A percentile compares a stretch with the other conserved stretches of the same genome.
Conservation (phyloP, 345 rosid genomes). For the Populus nigra region DNA sequence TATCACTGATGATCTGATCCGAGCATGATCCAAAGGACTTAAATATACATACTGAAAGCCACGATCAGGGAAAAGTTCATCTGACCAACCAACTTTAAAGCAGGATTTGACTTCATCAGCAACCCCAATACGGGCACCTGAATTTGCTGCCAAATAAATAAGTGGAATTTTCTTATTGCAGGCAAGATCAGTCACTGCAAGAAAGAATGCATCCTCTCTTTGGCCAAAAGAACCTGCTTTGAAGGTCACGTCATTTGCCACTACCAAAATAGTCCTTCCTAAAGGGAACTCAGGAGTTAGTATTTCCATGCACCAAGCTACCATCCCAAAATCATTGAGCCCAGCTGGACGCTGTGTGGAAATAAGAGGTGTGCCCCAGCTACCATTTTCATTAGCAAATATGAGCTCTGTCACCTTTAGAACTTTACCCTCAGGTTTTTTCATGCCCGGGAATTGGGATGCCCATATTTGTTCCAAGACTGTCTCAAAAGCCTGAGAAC, state of each 20-base stretch:
- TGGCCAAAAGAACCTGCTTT: constrained; percentile 99
- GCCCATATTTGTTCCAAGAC: constrained; percentile 79
- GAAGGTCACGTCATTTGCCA: constrained; percentile 93
- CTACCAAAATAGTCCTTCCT: constrained; percentile 78
- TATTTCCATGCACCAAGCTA: constrained; percentile 95
- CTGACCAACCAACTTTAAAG: constrained; percentile 94
- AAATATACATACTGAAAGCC: constrained; percentile 91
- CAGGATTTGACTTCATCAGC: constrained; percentile 93
- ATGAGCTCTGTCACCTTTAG: constrained; percentile 71
- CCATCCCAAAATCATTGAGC: constrained; percentile 92
- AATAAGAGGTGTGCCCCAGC: constrained; percentile 71
- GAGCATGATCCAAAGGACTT: constrained; percentile 68
- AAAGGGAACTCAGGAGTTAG: constrained; percentile 88
- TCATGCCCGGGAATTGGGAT: constrained; percentile 48
- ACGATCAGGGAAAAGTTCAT: constrained; percentile 77
- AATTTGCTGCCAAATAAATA: constrained; percentile 95
- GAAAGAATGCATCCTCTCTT: constrained; percentile 95
- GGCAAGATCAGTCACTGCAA: constrained; percentile 89
- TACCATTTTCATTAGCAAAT: constrained; percentile 62
- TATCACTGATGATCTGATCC: constrained; percentile 74
- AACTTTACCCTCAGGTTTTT: constrained; percentile 48
- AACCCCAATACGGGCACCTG: constrained; percentile 96
- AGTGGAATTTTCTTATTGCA: constrained; percentile 84
- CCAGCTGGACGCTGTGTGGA: constrained; percentile 63
- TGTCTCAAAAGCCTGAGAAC: constrained; percentile 82